Evolutionary conservation across 208 protist genomes (phyloP), one percentile per base, ranked within the genome.

Genomic region (Novymonas esmeraldas): DNA sequence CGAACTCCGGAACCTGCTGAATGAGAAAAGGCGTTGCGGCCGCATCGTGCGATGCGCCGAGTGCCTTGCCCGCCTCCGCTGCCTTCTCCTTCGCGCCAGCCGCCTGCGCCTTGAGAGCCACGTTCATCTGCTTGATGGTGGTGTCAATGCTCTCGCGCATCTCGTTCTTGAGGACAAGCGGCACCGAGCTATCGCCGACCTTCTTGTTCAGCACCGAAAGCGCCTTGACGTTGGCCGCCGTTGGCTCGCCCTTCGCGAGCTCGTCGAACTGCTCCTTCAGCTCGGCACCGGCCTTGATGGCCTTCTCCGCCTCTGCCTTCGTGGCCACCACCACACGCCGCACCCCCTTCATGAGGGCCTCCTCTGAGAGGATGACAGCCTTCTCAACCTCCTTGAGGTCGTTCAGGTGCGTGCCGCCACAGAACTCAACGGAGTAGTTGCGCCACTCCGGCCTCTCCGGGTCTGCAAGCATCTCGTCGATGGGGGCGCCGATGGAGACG

Each of bases 381-480:
- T 75, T 39, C 49, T 96, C 76, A 16, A 95, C 91, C 57, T 98
- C 87, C 29, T 73, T 77, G 10, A 97, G 83, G 49, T 85, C 88
- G 28, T 59, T 76, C 10, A 99, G 77, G 79, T 99, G 98, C 33
- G 97, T 99, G 33, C 95, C 95, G 78, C 98, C 98, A 84, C 98
- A 99, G 79, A 99, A 98, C 87, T 99, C 98, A 29, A 99, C 85
- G 3, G 94, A 88, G 77, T 92, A 97, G 22, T 89, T 71, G n/a
- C 77, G 63, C 94, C 87, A 93, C 79, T 97, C 79, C 36, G 82
- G 56, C 56, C 95, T 97, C 38, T 92, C 82, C 2, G 97, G 97
- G 55, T 97, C 80, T 13, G 71, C 75, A 16, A 99, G 46, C 28
- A 99, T 73, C 10, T 91, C 74, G 20, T 98, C 91, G 39, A 99